Percentiles rank a stretch among this genome's conserved stretches.
Conservation (phyloP, 106 monocot species). For the Acorus gramineus region DNA sequence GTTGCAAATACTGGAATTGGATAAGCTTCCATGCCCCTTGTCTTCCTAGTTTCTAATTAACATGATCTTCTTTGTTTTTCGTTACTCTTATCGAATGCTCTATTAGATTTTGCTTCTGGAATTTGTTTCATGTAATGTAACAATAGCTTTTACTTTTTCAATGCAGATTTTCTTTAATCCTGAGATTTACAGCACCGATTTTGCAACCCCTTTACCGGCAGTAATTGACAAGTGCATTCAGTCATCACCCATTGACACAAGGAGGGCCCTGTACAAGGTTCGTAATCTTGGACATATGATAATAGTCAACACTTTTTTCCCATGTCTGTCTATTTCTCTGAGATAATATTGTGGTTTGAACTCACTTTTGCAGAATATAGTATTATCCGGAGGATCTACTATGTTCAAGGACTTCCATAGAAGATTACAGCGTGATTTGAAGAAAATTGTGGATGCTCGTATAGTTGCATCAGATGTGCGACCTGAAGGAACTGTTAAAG, state of each 20-base stretch:
- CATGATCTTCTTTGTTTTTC: no score
- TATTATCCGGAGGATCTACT: constrained; percentile 88
- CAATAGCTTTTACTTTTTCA: background rate
- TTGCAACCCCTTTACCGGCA: constrained; percentile 59
- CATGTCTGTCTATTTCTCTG: no score
- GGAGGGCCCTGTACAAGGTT: constrained; percentile 90
- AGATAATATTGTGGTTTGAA: background rate
- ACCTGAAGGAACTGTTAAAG: constrained; percentile 61
- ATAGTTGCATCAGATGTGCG: constrained; percentile 45
- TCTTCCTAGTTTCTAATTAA: no score
- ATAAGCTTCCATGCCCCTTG: no score
- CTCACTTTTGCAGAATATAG: constrained; percentile 58
- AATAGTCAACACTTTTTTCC: no score
- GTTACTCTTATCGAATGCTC: no score
- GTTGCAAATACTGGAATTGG: no score
- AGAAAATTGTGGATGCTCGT: constrained; percentile 83
- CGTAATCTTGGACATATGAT: background rate
- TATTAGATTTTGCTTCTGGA: background rate
- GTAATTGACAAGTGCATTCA: constrained; percentile 90
- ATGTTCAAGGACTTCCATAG: constrained; percentile 96
- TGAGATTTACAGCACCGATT: constrained; percentile 72
- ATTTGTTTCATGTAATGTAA: background rate
- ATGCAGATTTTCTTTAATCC: constrained; percentile 88
- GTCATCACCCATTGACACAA: constrained; percentile 88
- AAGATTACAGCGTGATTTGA: constrained; percentile 82